These are phyloP conservation scores for Bifiguratus adelaidae DNA, from an alignment of 192 early-diverging fungal species.

Conservation along the genomic window DNA sequence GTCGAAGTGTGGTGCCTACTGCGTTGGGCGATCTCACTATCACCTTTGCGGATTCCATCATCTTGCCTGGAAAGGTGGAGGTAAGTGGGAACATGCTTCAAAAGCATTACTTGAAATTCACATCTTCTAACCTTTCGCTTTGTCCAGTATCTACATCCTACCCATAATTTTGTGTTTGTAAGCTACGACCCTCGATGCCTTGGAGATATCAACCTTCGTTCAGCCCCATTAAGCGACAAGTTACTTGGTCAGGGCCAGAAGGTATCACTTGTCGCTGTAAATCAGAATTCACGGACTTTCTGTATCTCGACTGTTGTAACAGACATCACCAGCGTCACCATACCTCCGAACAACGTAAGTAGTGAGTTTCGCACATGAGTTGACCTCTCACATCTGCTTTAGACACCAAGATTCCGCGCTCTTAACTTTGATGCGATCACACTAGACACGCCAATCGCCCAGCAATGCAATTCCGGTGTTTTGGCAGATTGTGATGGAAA, in stretches of 20 bases:
- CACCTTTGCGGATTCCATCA: slow-evolving; percentile 76
- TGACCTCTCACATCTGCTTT: slow-evolving; percentile 7
- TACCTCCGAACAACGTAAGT: slow-evolving; percentile 38
- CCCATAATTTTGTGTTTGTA: slow-evolving; percentile 77
- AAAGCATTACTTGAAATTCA: slow-evolving; percentile 1
- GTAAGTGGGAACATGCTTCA: not conserved
- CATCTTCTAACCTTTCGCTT: no score
- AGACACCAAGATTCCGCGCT: slow-evolving; percentile 51
- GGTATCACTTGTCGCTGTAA: slow-evolving; percentile 45
- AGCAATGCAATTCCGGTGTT: slow-evolving; percentile 67
- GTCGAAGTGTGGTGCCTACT: slow-evolving; percentile 66
- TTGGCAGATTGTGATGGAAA: slow-evolving; percentile 52
- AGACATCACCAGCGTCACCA: slow-evolving; percentile 42
- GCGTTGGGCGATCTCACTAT: slow-evolving; percentile 67
- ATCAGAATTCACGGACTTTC: slow-evolving; percentile 40
- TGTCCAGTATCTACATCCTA: slow-evolving; percentile 68
- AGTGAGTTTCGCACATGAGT: not conserved
- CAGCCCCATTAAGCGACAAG: slow-evolving; percentile 43
- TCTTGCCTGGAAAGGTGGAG: slow-evolving; percentile 69
- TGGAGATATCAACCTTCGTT: slow-evolving; percentile 60
- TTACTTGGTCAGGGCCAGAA: slow-evolving; percentile 54
- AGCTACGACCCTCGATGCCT: slow-evolving; percentile 72
- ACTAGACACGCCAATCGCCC: slow-evolving; percentile 70
- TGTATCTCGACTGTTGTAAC: slow-evolving; percentile 54
- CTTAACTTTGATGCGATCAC: slow-evolving; percentile 78